A percentile compares a stretch with the other conserved stretches of the same genome.
Evolutionary conservation across 2,329 filamentous ascomycete genomes (phyloP).

Genomic region (Epichloe uncinata): DNA sequence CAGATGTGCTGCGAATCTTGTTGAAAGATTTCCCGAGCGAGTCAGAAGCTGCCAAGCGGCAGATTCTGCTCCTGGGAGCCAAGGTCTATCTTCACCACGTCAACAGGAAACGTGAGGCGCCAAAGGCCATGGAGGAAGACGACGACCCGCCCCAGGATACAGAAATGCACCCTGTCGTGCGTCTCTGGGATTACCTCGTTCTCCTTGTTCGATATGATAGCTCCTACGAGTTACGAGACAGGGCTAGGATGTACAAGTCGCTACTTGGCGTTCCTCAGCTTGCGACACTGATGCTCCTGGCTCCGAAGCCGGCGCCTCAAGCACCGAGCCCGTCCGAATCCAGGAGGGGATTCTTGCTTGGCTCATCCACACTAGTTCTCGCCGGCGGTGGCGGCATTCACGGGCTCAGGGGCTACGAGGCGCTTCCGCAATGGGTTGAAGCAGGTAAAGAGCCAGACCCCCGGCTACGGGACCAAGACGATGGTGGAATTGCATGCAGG

Average conservation of each 20-base stretch:
- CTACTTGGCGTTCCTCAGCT: slow-evolving; percentile 75
- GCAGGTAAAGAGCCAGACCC: slow-evolving; percentile 67
- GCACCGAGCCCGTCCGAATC: slow-evolving; percentile 80
- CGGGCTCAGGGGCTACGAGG: slow-evolving; percentile 64
- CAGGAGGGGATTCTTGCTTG: slow-evolving; percentile 63
- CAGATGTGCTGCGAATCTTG: slow-evolving; percentile 81
- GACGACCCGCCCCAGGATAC: slow-evolving; percentile 18
- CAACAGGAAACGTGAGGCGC: slow-evolving; percentile 43
- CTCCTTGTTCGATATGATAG: slow-evolving; percentile 83
- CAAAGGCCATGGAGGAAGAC: slow-evolving; percentile 22
- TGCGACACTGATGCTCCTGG: slow-evolving; percentile 78
- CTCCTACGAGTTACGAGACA: slow-evolving; percentile 88
- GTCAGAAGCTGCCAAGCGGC: slow-evolving; percentile 72
- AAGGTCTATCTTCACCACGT: slow-evolving; percentile 91
- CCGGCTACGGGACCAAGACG: slow-evolving; percentile 53
- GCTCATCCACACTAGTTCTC: slow-evolving; percentile 74
- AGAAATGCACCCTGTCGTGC: slow-evolving; percentile 51
- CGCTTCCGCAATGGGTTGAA: slow-evolving; percentile 73
- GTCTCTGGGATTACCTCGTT: slow-evolving; percentile 74
- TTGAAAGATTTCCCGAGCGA: slow-evolving; percentile 76
- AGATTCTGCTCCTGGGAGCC: slow-evolving; percentile 86
- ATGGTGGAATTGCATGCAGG: slow-evolving; percentile 13
- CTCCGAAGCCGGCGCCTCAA: slow-evolving; percentile 87
- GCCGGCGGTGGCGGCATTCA: slow-evolving; percentile 62
- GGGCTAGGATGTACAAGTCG: slow-evolving; percentile 75